A percentile compares a stretch with the other conserved stretches of the same genome.
These are phyloP conservation scores for Adansonia digitata DNA, from an alignment of 345 rosid species.

Conservation along the genomic window DNA sequence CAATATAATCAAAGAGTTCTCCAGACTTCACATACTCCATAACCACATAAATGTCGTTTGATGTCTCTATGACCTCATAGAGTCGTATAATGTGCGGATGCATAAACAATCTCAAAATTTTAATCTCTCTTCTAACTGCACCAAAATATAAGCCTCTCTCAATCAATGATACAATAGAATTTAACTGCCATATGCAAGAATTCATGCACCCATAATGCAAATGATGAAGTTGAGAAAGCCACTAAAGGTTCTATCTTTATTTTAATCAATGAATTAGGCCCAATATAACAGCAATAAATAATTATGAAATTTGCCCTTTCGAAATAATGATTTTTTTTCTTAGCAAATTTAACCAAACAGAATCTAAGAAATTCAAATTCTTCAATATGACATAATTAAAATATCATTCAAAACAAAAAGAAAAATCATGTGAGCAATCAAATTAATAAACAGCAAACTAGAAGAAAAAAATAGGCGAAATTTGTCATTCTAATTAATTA, in stretches of 20 bases:
- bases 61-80: slow-evolving; percentile 89
- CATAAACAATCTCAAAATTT: slow-evolving; percentile 81
- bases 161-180: background rate
- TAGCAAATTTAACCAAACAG: background rate
- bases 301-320: background rate
- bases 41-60: slow-evolving; percentile 71
- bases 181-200: background rate
- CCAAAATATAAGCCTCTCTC: slow-evolving; percentile 5
- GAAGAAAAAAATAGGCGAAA: background rate
- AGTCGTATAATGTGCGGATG: slow-evolving; percentile 95
- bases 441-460: background rate
- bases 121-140: slow-evolving; percentile 91
- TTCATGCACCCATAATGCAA: background rate
- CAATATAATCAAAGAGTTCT: slow-evolving; percentile 91
- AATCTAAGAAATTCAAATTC: background rate
- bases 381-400: too few relatives aligned
- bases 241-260: background rate
- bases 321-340: background rate
- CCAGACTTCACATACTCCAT: slow-evolving; percentile 95
- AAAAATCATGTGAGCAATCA: background rate
- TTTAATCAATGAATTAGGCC: background rate
- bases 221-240: background rate
- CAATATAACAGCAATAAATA: background rate
- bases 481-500: background rate
- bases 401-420: background rate